Evolutionary conservation across 345 rosid genomes (phyloP).

Genomic region (Gossypium stocksii): DNA sequence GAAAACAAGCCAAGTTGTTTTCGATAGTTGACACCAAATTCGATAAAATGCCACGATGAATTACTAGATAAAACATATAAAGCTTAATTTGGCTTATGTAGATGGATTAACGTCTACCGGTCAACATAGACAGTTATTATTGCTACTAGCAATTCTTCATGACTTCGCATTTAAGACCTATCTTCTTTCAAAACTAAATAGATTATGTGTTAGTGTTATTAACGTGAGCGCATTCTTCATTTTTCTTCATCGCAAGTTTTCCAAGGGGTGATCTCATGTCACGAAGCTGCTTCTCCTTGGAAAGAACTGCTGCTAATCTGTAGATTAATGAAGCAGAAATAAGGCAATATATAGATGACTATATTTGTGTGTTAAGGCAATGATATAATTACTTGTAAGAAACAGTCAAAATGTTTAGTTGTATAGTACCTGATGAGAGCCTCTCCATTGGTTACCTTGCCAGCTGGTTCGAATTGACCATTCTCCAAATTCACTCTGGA

Average conservation of each 20-base stretch:
- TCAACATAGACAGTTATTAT: background rate
- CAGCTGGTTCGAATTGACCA: slow-evolving; percentile 28
- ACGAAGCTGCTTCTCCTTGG: slow-evolving; percentile 51
- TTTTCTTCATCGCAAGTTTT: background rate
- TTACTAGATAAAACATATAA: too few relatives aligned
- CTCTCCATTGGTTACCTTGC: slow-evolving; percentile 33
- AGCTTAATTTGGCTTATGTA: background rate
- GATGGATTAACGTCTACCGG: background rate
- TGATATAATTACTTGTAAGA: background rate
- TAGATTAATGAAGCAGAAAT: background rate
- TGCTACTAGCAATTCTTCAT: background rate
- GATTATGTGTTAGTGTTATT: background rate
- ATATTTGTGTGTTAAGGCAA: too few relatives aligned
- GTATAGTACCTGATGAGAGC: slow-evolving; percentile 37
- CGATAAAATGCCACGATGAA: too few relatives aligned
- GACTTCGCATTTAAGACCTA: background rate
- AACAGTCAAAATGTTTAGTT: background rate
- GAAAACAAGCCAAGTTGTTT: too few relatives aligned
- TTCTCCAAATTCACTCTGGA: slow-evolving; percentile 44
- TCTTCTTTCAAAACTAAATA: background rate
- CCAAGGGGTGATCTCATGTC: slow-evolving; percentile 35
- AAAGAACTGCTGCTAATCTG: slow-evolving; percentile 61
- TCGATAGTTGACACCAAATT: too few relatives aligned
- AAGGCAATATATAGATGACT: background rate
- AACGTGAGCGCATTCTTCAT: background rate